Percentiles rank a stretch among this genome's conserved stretches.
phyloP scores from a whole-genome alignment of 768 basidiomycete species.

The Obba rivulosa region DNA sequence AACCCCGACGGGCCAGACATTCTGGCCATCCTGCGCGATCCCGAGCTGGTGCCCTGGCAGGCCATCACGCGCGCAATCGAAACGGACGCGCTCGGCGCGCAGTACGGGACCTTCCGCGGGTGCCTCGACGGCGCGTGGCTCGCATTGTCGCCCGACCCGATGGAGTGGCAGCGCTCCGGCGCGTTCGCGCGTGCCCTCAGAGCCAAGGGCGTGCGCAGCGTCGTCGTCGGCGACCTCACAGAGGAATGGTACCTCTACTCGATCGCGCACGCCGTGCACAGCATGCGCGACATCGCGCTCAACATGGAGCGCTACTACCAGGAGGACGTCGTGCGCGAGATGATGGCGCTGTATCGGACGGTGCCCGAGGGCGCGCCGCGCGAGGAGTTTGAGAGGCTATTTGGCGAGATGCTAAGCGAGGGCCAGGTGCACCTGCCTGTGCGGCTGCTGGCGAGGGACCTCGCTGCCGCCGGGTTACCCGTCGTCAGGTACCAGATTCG shows the following conservation, averaged over 20 bases:
- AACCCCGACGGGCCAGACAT: slow-evolving; percentile 47
- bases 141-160: slow-evolving; percentile 44
- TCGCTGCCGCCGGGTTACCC: slow-evolving; percentile 51
- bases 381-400: slow-evolving; percentile 40
- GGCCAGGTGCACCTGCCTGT: slow-evolving; percentile 68
- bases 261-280: slow-evolving; percentile 55
- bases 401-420: slow-evolving; percentile 56
- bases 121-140: slow-evolving; percentile 60
- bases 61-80: slow-evolving; percentile 56
- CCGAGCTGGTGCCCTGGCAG: slow-evolving; percentile 40
- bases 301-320: slow-evolving; percentile 64
- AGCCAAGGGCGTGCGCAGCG: slow-evolving; percentile 52
- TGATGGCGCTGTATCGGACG: slow-evolving; percentile 40
- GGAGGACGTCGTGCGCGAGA: slow-evolving; percentile 34
- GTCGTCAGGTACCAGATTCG: slow-evolving; percentile 63
- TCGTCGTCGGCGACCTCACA: slow-evolving; percentile 62
- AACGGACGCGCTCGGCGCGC: slow-evolving; percentile 43
- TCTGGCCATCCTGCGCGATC: slow-evolving; percentile 47
- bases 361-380: slow-evolving; percentile 35
- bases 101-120: slow-evolving; percentile 64
- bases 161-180: slow-evolving; percentile 65
- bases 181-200: slow-evolving; percentile 47
- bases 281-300: slow-evolving; percentile 43
- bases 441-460: slow-evolving; percentile 55
- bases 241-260: slow-evolving; percentile 81